Evolutionary conservation across 2,329 filamentous ascomycete species (phyloP).

Genomic region (Fonsecaea nubica): DNA sequence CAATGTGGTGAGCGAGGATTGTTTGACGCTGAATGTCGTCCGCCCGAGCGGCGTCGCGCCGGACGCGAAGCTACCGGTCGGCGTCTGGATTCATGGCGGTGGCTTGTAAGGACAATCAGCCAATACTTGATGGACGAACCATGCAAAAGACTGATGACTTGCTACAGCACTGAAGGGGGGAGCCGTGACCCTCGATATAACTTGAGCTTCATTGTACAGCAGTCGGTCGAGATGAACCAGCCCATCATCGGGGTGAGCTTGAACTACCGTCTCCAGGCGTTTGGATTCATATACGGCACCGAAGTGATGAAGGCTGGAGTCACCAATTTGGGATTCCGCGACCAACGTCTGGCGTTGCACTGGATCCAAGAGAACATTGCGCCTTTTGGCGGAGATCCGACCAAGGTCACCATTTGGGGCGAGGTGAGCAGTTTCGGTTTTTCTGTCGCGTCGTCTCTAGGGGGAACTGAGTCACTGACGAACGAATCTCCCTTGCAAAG

Average conservation of each 20-base stretch:
- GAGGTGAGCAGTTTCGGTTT: conserved; percentile 38
- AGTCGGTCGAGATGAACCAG: conserved; percentile 59
- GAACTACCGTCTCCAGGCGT: conserved; percentile 61
- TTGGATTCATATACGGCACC: conserved; percentile 59
- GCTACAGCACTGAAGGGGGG: conserved; percentile 50
- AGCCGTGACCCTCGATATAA: conserved; percentile 66
- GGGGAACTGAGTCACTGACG: not conserved
- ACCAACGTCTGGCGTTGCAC: conserved; percentile 48
- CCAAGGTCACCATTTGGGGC: conserved; percentile 50
- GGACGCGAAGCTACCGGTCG: conserved; percentile 58
- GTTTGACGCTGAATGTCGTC: conserved; percentile 57
- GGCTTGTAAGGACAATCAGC: conserved; percentile 50
- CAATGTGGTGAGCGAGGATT: conserved; percentile 54
- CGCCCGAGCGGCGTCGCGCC: conserved; percentile 56
- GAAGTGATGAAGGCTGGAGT: conserved; percentile 28
- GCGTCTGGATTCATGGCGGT: conserved; percentile 68
- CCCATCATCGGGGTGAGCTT: conserved; percentile 62
- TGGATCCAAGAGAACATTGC: conserved; percentile 50
- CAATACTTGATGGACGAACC: too few relatives aligned
- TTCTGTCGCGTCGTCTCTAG: not conserved
- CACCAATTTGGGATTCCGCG: conserved; percentile 64
- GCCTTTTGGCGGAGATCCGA: conserved; percentile 46
- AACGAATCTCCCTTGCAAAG: not conserved
- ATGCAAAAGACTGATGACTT: too few relatives aligned
- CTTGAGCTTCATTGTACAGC: conserved; percentile 64